These are phyloP conservation scores for Leccinum subspadiceum DNA, from an alignment of 1,284 basidiomycete species.

Conservation along the genomic window DNA sequence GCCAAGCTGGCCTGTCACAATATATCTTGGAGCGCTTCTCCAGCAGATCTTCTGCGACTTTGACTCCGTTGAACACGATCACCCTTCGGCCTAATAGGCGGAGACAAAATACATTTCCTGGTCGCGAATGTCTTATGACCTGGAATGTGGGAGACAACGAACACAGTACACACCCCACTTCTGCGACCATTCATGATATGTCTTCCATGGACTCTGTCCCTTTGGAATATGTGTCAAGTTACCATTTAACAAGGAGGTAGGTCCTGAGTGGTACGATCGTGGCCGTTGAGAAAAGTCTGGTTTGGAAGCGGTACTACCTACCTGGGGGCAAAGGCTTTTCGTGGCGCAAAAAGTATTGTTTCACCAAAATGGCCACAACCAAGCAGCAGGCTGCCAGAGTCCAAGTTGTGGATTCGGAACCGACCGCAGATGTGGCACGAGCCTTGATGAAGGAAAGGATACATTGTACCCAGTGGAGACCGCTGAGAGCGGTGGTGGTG, in stretches of 20 bases:
- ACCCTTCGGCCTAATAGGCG: conserved; percentile 34
- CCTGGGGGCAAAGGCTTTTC: conserved; percentile 4
- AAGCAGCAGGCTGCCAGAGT: background rate
- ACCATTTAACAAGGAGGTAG: conserved; percentile 5
- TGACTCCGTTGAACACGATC: conserved; percentile 36
- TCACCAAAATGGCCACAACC: background rate
- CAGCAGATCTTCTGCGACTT: conserved; percentile 34
- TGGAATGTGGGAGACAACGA: background rate
- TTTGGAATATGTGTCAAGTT: conserved; percentile 4
- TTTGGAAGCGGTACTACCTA: background rate
- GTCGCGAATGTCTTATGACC: background rate
- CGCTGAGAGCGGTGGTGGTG: background rate
- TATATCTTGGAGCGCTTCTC: conserved; percentile 38
- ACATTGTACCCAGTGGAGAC: background rate
- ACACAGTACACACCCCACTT: conserved; percentile 8
- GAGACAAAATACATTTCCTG: conserved; percentile 28
- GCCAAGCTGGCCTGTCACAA: conserved; percentile 34
- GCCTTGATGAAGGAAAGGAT: background rate
- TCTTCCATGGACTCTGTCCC: conserved; percentile 9
- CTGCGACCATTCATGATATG: conserved; percentile 12
- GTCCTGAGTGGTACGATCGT: background rate
- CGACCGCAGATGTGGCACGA: background rate
- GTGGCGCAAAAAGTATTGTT: background rate
- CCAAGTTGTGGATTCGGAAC: background rate
- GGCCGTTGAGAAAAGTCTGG: too few relatives aligned